These are phyloP conservation scores for Voacanga thouarsii DNA, from an alignment of 257 asterid species.

Conservation along the genomic window DNA sequence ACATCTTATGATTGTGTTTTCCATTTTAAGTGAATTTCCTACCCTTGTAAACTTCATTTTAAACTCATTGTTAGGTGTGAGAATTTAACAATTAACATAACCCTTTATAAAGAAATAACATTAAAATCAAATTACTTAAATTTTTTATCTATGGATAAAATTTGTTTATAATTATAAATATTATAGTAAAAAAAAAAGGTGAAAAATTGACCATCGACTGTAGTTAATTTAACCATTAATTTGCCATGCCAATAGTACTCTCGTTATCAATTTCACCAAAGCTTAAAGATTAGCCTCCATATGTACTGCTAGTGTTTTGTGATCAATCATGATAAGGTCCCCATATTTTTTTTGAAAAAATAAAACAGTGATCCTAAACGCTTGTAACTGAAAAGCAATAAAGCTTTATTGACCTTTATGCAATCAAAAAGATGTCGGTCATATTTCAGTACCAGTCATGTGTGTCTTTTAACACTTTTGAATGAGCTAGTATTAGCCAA, in stretches of 20 bases:
- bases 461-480: background rate
- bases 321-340: background rate
- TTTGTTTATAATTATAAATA: too few relatives aligned
- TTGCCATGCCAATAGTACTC: background rate
- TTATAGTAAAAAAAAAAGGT: background rate
- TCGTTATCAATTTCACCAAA: background rate
- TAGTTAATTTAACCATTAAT: too few relatives aligned
- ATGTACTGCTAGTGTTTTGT: background rate
- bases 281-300: background rate
- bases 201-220: background rate
- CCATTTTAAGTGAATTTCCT: too few relatives aligned
- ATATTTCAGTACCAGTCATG: background rate
- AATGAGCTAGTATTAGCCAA: background rate
- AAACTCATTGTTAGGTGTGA: background rate
- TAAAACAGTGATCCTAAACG: background rate
- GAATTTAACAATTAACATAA: background rate
- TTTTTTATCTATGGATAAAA: too few relatives aligned
- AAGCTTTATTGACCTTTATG: slow-evolving; percentile 8
- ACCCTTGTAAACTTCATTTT: too few relatives aligned
- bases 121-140: too few relatives aligned
- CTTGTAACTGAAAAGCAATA: background rate
- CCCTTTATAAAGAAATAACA: background rate
- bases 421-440: background rate
- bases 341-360: background rate
- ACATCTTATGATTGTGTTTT: background rate